Conservation (phyloP, 805 yeast species). For the Myxozyma nipponensis region DNA sequence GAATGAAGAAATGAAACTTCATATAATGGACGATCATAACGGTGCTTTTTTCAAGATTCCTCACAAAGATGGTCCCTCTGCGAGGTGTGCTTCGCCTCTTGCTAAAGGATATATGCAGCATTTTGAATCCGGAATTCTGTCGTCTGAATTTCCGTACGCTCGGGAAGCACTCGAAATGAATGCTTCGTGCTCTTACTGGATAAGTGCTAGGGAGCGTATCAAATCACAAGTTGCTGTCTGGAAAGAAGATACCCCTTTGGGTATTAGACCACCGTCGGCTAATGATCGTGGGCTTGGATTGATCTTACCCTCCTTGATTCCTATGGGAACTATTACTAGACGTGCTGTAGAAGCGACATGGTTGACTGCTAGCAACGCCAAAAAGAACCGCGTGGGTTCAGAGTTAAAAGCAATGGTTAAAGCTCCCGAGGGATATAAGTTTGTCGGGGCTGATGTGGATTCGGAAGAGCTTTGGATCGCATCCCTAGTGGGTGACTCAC, state of each 20-base stretch:
- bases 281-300: constrained; percentile 49
- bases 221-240: constrained; percentile 80
- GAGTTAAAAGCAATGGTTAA: constrained; percentile 81
- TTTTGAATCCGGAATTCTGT: constrained; percentile 69
- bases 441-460: constrained; percentile 99
- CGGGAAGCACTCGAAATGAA: constrained; percentile 73
- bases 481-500: constrained; percentile 86
- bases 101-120: constrained; percentile 68
- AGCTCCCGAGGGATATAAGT: constrained; percentile 85
- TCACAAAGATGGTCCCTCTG: constrained; percentile 76
- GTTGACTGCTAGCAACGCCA: constrained; percentile 96
- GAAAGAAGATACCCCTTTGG: constrained; percentile 34
- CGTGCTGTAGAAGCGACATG: constrained; percentile 96
- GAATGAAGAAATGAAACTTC: constrained; percentile 20
- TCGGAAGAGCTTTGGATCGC: constrained; percentile 99
- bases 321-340: constrained; percentile 97
- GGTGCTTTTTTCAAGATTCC: constrained; percentile 64
- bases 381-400: constrained; percentile 79
- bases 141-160: constrained; percentile 70
- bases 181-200: constrained; percentile 86
- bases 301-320: constrained; percentile 75
- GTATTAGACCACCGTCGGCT: constrained; percentile 15
- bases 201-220: constrained; percentile 81
- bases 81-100: constrained; percentile 70
- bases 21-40: constrained; percentile 34